phyloP scores from a whole-genome alignment of 164 flowering plant genomes.

The Vitis labrusca region DNA sequence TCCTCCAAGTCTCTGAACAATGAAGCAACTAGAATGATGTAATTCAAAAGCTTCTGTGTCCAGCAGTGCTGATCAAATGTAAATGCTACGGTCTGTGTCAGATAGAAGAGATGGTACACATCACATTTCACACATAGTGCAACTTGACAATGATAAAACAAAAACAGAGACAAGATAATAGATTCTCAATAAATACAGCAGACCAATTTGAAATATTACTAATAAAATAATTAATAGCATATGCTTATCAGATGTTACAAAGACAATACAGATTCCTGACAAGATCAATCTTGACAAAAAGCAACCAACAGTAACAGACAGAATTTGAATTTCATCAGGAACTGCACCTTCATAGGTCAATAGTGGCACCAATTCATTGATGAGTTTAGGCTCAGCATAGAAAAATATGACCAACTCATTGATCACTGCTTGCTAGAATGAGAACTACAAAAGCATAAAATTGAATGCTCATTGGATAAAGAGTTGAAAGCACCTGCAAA shows the following conservation, averaged over 20 bases:
- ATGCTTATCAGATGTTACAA: conserved; percentile 86
- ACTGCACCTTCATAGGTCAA: conserved; percentile 80
- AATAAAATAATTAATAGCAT: conserved; percentile 69
- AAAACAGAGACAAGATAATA: conserved; percentile 81
- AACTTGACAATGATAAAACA: conserved; percentile 88
- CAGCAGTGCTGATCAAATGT: conserved; percentile 84
- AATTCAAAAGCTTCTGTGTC: conserved; percentile 90
- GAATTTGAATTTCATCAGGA: conserved; percentile 65
- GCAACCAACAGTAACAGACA: conserved; percentile 77
- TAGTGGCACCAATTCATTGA: conserved; percentile 76
- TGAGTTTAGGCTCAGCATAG: conserved; percentile 81
- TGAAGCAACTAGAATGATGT: conserved; percentile 86
- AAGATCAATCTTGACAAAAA: conserved; percentile 79
- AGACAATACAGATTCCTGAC: conserved; percentile 64
- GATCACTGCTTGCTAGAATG: conserved; percentile 72
- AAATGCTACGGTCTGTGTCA: conserved; percentile 83
- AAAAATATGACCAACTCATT: conserved; percentile 77
- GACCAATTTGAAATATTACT: conserved; percentile 69
- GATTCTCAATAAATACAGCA: conserved; percentile 79
- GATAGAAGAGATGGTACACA: conserved; percentile 89
- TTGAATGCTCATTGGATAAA: conserved; percentile 67
- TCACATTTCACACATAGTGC: conserved; percentile 92
- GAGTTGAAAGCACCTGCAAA: conserved; percentile 87
- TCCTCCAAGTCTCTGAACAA: conserved; percentile 90
- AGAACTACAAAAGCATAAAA: conserved; percentile 85